Evolutionary conservation across 352 stramenopile species (phyloP), one percentile per base, ranked within the genome.

Genomic region (Pythium oligandrum): DNA sequence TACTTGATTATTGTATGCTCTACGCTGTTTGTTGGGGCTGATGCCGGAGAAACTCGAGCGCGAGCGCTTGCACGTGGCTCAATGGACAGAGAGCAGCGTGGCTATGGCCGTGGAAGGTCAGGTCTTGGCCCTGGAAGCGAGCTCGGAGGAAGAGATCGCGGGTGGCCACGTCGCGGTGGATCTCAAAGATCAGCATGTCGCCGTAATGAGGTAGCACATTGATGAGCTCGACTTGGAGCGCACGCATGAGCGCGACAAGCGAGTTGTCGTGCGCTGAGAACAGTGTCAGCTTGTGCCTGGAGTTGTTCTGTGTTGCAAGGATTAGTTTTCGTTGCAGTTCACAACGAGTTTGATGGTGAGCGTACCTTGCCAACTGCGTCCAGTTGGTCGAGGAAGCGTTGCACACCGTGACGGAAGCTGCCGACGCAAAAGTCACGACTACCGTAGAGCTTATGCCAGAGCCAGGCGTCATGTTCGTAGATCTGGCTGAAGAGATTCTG

Each of bases 211-310:
- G 83, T 45, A 90, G 76, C 32, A 77, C 64, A 11, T 60, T 63
- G 31, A 72, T 64, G 44, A 78, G 55, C 38, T 86, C 55, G 34
- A 93, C 51, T 56, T 86, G 60, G 49, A 93, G 62, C 52, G 83
- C 83, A 36, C 72, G 76, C 31, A 84, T 62, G 26, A 90, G 59
- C 43, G 79, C 79, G 33, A 93, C 78, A 11, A 93, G 64, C 51
- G 83, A 88, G 62, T 90, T 90, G 61, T 93, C 79, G 61, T 93
- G 83, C 0, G 72, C 78, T 0, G 83, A 93, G 64, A 90, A 86
- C 1, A 93, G 64, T 42, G 83, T 86, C 40, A 93, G 37, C 47
- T 78, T 86, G 66, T 79, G 71, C 5, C 9, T 8, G 2, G 54
- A 63, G 32, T 61, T 44, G 10, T 48, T 58, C 61, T 69, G 35